Evolutionary conservation across 805 yeast species (phyloP).

Genomic region (Kodamaea kaohsiungensis): DNA sequence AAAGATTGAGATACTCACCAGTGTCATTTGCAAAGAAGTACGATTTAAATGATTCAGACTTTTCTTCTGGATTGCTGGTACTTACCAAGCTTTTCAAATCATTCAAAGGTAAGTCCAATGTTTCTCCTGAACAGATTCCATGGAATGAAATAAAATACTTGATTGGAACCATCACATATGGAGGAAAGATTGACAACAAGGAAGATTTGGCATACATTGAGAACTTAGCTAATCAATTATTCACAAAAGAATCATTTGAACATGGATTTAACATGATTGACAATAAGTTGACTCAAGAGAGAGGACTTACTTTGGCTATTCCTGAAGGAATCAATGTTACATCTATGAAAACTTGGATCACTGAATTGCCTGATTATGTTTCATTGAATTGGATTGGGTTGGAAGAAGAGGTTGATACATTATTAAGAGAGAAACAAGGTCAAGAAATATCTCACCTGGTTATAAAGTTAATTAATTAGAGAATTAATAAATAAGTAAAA

Average conservation of each 20-base stretch:
- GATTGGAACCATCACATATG: slow-evolving; percentile 60
- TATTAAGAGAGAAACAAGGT: slow-evolving; percentile 25
- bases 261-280: slow-evolving; percentile 43
- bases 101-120: slow-evolving; percentile 6
- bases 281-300: slow-evolving; percentile 19
- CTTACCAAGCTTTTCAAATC: slow-evolving; percentile 42
- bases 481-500: neutral
- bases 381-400: slow-evolving; percentile 59
- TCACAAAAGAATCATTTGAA: slow-evolving; percentile 41
- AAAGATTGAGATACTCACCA: slow-evolving; percentile 60
- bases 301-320: slow-evolving; percentile 24
- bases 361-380: slow-evolving; percentile 49
- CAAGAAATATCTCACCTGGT: slow-evolving; percentile 5
- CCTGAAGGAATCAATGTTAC: slow-evolving; percentile 49
- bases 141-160: slow-evolving; percentile 55
- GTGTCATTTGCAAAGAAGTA: slow-evolving; percentile 60
- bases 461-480: neutral
- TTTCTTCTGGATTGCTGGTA: slow-evolving; percentile 47
- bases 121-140: slow-evolving; percentile 36
- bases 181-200: slow-evolving; percentile 55
- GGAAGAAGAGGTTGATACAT: slow-evolving; percentile 41
- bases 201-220: slow-evolving; percentile 42
- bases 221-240: slow-evolving; percentile 37
- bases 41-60: slow-evolving; percentile 77
- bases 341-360: slow-evolving; percentile 51